These are phyloP conservation scores for Ceratobasidium sp. DNA, from an alignment of 1,284 basidiomycete species.

Conservation along the genomic window DNA sequence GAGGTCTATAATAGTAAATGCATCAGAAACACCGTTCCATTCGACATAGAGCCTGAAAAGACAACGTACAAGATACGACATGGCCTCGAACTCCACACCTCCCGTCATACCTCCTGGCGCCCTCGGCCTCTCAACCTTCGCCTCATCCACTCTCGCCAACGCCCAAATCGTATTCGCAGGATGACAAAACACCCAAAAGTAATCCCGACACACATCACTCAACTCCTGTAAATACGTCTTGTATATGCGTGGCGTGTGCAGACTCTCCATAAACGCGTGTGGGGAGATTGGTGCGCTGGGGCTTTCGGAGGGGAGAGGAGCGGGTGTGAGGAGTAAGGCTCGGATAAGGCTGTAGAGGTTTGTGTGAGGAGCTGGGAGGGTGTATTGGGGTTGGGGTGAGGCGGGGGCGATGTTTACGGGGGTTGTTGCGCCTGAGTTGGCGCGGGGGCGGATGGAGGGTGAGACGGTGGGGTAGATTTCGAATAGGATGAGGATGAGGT, in stretches of 20 bases:
- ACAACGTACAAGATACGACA: constrained; percentile 84
- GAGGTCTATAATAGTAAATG: constrained; percentile 69
- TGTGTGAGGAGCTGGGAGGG: constrained; percentile 78
- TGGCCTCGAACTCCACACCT: constrained; percentile 97
- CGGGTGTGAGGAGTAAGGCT: constrained; percentile 77
- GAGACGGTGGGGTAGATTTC: constrained; percentile 76
- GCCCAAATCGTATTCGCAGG: constrained; percentile 93
- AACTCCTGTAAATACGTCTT: constrained; percentile 93
- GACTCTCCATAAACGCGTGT: constrained; percentile 89
- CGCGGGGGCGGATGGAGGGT: constrained; percentile 70
- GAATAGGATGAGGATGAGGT: constrained; percentile 85
- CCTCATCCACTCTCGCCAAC: constrained; percentile 83
- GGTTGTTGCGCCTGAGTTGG: constrained; percentile 49
- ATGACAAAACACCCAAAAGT: constrained; percentile 99
- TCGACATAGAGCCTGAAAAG: background rate
- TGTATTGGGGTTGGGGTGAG: constrained; percentile 65
- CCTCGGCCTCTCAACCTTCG: constrained; percentile 87
- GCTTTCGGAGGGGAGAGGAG: constrained; percentile 77
- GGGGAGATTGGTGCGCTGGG: constrained; percentile 75
- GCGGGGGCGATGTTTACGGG: constrained; percentile 51
- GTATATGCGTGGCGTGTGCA: constrained; percentile 88
- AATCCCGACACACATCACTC: constrained; percentile 91
- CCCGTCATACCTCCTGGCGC: constrained; percentile 99
- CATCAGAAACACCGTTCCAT: background rate
- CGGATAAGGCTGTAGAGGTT: constrained; percentile 78